Evolutionary conservation across 805 yeast species (phyloP).

Genomic region (Spathaspora passalidarum): DNA sequence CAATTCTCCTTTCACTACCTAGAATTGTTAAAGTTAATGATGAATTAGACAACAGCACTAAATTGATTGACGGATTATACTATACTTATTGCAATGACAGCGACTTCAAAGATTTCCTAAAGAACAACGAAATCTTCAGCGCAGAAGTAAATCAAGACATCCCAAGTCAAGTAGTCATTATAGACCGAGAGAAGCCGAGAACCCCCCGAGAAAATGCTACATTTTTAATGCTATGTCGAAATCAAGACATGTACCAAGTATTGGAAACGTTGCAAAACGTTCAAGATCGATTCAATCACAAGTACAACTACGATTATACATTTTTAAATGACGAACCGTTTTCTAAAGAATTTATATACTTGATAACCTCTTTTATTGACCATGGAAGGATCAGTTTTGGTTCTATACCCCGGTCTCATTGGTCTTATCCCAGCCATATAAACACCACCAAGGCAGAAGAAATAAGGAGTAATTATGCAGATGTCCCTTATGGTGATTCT

Average conservation of each 20-base stretch:
- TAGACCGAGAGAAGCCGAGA: background rate
- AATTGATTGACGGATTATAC: background rate
- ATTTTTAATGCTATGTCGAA: slow-evolving; percentile 67
- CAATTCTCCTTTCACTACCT: background rate
- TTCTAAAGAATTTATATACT: slow-evolving; percentile 49
- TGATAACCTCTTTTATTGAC: slow-evolving; percentile 49
- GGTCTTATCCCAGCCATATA: slow-evolving; percentile 70
- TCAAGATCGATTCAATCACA: slow-evolving; percentile 63
- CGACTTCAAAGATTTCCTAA: slow-evolving; percentile 2
- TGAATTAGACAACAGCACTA: background rate
- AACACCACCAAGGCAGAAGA: slow-evolving; percentile 31
- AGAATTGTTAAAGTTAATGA: background rate
- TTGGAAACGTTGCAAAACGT: slow-evolving; percentile 58
- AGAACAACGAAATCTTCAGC: background rate
- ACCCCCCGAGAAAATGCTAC: slow-evolving; percentile 52
- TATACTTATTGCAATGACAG: background rate
- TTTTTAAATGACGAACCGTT: slow-evolving; percentile 72
- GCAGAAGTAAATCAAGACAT: background rate
- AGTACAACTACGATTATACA: slow-evolving; percentile 73
- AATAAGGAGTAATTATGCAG: slow-evolving; percentile 1
- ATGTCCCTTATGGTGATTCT: slow-evolving; percentile 50
- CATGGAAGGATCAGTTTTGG: slow-evolving; percentile 62
- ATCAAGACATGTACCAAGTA: slow-evolving; percentile 57
- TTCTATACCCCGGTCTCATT: slow-evolving; percentile 54
- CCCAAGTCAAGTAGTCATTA: slow-evolving; percentile 1